Evolutionary conservation across 2,329 filamentous ascomycete species (phyloP).

Genomic region (Coniochaeta sp.): DNA sequence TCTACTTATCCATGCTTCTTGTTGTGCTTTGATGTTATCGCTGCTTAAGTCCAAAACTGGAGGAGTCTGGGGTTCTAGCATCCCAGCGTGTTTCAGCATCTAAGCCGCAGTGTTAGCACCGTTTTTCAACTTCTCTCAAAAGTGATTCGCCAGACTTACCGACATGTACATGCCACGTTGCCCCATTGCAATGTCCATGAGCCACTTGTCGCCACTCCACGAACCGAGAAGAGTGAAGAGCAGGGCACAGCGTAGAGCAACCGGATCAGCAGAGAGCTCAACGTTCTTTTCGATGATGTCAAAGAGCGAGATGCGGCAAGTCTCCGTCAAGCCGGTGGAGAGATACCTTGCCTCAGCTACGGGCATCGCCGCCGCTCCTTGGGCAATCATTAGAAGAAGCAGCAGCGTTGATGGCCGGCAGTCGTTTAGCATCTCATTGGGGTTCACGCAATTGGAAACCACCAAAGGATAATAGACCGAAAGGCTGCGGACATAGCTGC

Average conservation of each 20-base stretch:
- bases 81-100: conserved; percentile 65
- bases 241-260: conserved; percentile 57
- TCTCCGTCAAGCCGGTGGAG: conserved; percentile 60
- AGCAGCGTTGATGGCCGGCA: conserved; percentile 59
- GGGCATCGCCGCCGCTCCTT: conserved; percentile 60
- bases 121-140: neutral
- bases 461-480: conserved; percentile 60
- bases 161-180: conserved; percentile 67
- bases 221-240: conserved; percentile 62
- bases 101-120: conserved; percentile 11
- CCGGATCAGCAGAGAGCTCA: conserved; percentile 57
- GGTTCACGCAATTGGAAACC: conserved; percentile 51
- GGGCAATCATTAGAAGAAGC: conserved; percentile 65
- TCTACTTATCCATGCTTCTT: conserved; percentile 58
- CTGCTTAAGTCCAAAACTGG: conserved; percentile 11
- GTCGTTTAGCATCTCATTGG: conserved; percentile 60
- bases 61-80: conserved; percentile 46
- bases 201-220: conserved; percentile 72
- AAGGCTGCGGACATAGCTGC: conserved; percentile 58
- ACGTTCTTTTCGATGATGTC: conserved; percentile 67
- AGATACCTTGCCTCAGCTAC: conserved; percentile 58
- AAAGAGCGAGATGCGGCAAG: conserved; percentile 64
- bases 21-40: conserved; percentile 40
- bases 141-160: conserved; percentile 26
- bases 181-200: conserved; percentile 71